Evolutionary conservation across 2,329 filamentous ascomycete species (phyloP).

Genomic region (Fusarium guadeloupense): DNA sequence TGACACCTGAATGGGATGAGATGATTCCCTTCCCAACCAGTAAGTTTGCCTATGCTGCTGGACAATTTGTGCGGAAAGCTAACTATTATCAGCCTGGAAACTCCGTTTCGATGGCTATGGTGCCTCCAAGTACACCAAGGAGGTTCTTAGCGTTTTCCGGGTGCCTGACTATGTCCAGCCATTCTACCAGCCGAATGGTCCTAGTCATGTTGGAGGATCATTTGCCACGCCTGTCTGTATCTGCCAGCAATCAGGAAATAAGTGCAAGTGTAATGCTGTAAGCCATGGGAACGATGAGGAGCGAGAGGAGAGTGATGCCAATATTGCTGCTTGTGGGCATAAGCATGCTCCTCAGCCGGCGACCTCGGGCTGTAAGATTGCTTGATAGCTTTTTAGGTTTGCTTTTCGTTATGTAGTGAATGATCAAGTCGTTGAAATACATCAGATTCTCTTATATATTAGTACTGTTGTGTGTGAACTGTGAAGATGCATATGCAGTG

Average conservation of each 20-base stretch:
- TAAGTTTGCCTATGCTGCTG: conserved; percentile 1
- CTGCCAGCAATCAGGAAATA: not conserved
- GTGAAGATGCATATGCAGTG: too few species aligned
- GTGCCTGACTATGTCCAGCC: conserved; percentile 5
- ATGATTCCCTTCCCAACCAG: conserved; percentile 35
- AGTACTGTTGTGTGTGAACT: too few species aligned
- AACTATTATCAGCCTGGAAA: conserved; percentile 11
- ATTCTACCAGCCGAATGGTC: conserved; percentile 3
- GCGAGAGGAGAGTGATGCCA: too few species aligned
- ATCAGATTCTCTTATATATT: too few species aligned
- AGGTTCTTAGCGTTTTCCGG: not conserved
- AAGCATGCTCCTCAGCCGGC: not conserved
- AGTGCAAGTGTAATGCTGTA: too few species aligned
- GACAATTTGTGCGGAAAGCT: too few species aligned
- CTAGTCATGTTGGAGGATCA: conserved; percentile 1
- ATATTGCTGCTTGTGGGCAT: too few species aligned
- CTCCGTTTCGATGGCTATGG: conserved; percentile 26
- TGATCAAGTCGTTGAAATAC: too few species aligned
- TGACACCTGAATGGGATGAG: conserved; percentile 36
- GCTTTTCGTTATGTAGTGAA: too few species aligned
- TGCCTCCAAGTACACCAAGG: conserved; percentile 4
- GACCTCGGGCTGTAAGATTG: too few species aligned
- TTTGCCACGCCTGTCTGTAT: conserved; percentile 11
- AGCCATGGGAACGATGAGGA: too few species aligned
- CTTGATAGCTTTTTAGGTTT: too few species aligned